Percentiles rank a stretch among this genome's conserved stretches.
Evolutionary conservation across 2,329 filamentous ascomycete genomes (phyloP).

Genomic region (Colletotrichum euphorbiae): DNA sequence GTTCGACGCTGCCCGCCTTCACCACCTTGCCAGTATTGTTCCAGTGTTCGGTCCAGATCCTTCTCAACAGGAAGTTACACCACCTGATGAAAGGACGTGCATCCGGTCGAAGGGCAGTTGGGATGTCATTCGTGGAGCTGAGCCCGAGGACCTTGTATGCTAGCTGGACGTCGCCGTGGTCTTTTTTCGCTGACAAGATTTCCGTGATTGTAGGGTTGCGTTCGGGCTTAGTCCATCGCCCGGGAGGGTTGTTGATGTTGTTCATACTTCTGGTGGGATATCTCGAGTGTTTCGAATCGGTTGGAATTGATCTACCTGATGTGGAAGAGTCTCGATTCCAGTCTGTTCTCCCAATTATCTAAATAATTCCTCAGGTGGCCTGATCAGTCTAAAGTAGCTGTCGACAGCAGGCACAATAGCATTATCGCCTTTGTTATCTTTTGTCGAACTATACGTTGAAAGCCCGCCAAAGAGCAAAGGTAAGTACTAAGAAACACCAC

Average conservation of each 20-base stretch:
- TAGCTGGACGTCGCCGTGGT: constrained; percentile 9
- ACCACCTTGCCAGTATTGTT: neutral
- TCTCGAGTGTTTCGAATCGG: neutral
- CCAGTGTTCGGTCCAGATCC: neutral
- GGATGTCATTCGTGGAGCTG: neutral
- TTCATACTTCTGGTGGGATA: neutral
- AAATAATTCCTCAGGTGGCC: too few species aligned
- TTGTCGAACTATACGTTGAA: too few species aligned
- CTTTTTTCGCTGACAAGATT: neutral
- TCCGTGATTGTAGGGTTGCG: neutral
- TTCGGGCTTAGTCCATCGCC: neutral
- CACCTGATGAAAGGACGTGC: neutral
- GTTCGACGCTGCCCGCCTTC: neutral
- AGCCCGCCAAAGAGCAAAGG: too few species aligned
- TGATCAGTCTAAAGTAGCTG: too few species aligned
- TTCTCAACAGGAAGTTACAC: neutral
- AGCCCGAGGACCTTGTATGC: constrained; percentile 5
- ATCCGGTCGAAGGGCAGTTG: neutral
- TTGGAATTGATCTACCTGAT: too few species aligned
- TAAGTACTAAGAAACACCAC: too few species aligned
- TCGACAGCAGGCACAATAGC: too few species aligned
- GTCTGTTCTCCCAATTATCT: too few species aligned
- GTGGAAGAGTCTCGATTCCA: too few species aligned
- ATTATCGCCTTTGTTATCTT: too few species aligned
- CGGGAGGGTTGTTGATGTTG: neutral